Base-by-base conservation (phyloP, 495 filamentous ascomycete genomes). In the Cercophora samala region DNA sequence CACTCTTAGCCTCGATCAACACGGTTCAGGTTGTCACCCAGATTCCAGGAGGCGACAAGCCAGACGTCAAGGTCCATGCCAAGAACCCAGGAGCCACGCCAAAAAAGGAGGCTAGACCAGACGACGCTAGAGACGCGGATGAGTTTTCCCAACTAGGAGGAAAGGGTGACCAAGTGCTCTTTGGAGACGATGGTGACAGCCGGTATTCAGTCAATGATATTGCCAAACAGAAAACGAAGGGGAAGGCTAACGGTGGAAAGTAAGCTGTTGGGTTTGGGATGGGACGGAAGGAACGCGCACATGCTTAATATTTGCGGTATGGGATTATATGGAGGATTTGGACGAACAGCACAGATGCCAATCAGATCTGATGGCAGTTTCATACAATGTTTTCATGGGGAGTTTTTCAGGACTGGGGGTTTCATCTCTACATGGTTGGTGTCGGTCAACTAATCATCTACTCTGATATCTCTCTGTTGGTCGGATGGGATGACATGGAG, bases 71-170 rank as follows among this genome's bases (percentile, higher is more conserved):
- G 74, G 85, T 96, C 5, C 93, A 87, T 70, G 81, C 88, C 66
- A 93, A 93, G 80, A 97, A 97, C 61, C 82, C 86, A 6, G 79
- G 73, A 17, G 69, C 62, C 72, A 58, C 69, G 72, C 69, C 69
- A 2, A 63, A 65, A 51, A 71, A 78, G 52, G 91, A 95, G 76
- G 73, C 79, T 2, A 82, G 84, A 3, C 92, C 92, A 0, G 86
- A 85, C 13, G 82, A 85, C 13, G 79, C 87, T 52, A 84, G 92
- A 32, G 84, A 83, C 54, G 85, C 92, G 1, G 81, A 84, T 15
- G 91, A 94, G 68, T 97, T 97, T 66, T 86, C 90, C 72, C 86
- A 89, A 60, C 79, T 95, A 76, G 93, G 93, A 42, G 90, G 91
- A 3, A 91, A 90, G 72, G 93, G 92, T 2, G 93, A 97, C 76